phyloP scores from a whole-genome alignment of 495 filamentous ascomycete species.

The Immersiella caudata region DNA sequence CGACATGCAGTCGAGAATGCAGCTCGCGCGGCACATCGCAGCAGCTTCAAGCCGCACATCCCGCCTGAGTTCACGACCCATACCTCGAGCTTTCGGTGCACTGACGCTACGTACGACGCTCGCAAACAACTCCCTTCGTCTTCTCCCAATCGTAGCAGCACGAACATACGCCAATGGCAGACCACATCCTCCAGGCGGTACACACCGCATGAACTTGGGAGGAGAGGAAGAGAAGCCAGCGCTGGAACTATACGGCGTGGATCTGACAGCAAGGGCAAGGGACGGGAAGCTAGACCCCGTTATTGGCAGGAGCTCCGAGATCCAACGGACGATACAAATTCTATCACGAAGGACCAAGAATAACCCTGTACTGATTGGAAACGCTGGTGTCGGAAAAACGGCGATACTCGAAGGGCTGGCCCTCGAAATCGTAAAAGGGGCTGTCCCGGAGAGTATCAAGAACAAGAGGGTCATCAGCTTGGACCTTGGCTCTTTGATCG shows the following conservation, averaged over 20 bases:
- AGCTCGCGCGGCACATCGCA: conserved; percentile 40
- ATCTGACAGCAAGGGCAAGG: conserved; percentile 83
- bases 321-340: conserved; percentile 92
- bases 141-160: conserved; percentile 33
- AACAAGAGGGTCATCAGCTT: conserved; percentile 85
- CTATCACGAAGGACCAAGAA: conserved; percentile 94
- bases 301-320: conserved; percentile 88
- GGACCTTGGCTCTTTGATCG: conserved; percentile 89
- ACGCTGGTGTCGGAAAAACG: conserved; percentile 93
- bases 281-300: conserved; percentile 94
- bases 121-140: conserved; percentile 19
- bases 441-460: conserved; percentile 96
- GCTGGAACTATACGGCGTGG: conserved; percentile 86
- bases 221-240: conserved; percentile 81
- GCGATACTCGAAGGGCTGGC: conserved; percentile 92
- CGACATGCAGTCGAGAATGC: conserved; percentile 46
- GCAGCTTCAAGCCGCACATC: conserved; percentile 37
- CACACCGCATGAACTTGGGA: conserved; percentile 87
- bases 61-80: conserved; percentile 30
- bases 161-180: conserved; percentile 75
- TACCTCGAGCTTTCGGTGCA: conserved; percentile 29
- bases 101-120: conserved; percentile 14
- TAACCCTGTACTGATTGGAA: conserved; percentile 92
- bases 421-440: conserved; percentile 84
- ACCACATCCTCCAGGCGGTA: conserved; percentile 86